Base-by-base conservation (phyloP, 2,329 filamentous ascomycete species). In the Orbilia brochopaga region DNA sequence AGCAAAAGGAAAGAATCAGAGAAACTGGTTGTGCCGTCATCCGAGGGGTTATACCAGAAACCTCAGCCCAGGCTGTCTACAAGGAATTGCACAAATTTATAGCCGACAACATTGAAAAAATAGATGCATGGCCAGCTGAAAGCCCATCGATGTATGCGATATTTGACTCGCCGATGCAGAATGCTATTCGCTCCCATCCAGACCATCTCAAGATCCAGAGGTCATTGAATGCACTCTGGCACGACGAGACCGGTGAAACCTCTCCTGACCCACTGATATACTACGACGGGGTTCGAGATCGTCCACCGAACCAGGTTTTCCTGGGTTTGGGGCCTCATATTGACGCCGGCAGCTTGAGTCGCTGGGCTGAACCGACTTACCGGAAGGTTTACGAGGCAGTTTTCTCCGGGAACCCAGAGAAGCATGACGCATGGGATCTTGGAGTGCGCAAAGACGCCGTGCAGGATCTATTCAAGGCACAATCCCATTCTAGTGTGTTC, bases 261-360 rank as follows among this genome's bases (percentile, higher is more conserved):
- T 78, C 75, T 1, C 74, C 78, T 1, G 79, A 80, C 1, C 81
- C 80, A 0, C 69, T 82, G 37, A 76, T 78, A 1, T 82, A 81
- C 69, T 76, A 77, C n/a, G 80, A 82, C 58, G 79, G 76, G 2
- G 73, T 80, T 1, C 79, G 81, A 13, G 79, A 80, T 62, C 78
- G 81, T 8, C 77, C 79, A 2, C 79, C 80, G 3, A 77, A 78
- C 19, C 77, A 80, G 30, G 73, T 75, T 0, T 82, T 82, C 67
- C 77, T 78, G 7, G 80, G 81, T 5, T 76, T 82, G 0, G 80
- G 81, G 1, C 81, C 81, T 23, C 81, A 82, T 62, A 81, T 82
- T 46, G 81, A 82, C 70, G 81, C 80, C 0, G 80, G 81, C 19
- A 80, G 79, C 65, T 76, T 82, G 27, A 79, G 77, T 60, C 80